These are phyloP conservation scores for Hypoxylon sp. DNA, from an alignment of 2,329 filamentous ascomycete genomes.

Conservation along the genomic window DNA sequence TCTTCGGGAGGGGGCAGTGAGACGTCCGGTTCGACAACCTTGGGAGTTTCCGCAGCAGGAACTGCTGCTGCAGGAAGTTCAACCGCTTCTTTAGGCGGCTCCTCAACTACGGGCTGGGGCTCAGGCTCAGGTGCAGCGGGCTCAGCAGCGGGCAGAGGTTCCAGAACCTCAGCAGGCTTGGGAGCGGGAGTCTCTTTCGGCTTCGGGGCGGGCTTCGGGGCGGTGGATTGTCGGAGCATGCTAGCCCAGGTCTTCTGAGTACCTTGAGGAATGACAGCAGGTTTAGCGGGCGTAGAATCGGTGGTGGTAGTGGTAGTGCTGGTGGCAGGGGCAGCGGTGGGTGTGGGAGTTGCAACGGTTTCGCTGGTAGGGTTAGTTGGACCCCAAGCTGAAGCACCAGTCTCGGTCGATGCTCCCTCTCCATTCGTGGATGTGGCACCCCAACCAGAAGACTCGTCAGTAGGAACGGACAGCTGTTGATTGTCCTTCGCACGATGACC, in stretches of 20 bases:
- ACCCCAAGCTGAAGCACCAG: constrained; percentile 49
- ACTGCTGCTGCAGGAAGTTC: constrained; percentile 44
- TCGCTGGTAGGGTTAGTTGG: constrained; percentile 46
- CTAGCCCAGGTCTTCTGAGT: constrained; percentile 75
- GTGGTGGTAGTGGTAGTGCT: no score
- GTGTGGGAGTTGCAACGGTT: constrained; percentile 49
- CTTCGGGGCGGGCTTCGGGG: constrained; percentile 66
- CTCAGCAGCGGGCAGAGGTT: constrained; percentile 57
- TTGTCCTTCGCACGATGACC: constrained; percentile 67
- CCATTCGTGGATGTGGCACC: constrained; percentile 55
- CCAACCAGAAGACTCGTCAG: constrained; percentile 74
- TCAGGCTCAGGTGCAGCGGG: constrained; percentile 50
- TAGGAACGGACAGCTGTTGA: constrained; percentile 69
- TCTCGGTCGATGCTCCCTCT: constrained; percentile 53
- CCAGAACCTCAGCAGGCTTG: constrained; percentile 57
- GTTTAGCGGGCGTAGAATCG: constrained; percentile 38
- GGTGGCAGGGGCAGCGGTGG: constrained; percentile 51
- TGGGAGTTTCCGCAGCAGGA: constrained; percentile 48
- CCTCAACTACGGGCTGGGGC: constrained; percentile 50
- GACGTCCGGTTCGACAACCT: constrained; percentile 59
- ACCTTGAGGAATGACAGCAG: constrained; percentile 49
- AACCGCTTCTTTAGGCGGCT: constrained; percentile 47
- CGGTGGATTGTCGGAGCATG: constrained; percentile 71
- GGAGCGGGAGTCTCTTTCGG: constrained; percentile 59
- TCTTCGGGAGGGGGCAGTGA: constrained; percentile 76